These are phyloP conservation scores for Cucumis melo DNA, from an alignment of 306 rosid genomes.

Conservation along the genomic window DNA sequence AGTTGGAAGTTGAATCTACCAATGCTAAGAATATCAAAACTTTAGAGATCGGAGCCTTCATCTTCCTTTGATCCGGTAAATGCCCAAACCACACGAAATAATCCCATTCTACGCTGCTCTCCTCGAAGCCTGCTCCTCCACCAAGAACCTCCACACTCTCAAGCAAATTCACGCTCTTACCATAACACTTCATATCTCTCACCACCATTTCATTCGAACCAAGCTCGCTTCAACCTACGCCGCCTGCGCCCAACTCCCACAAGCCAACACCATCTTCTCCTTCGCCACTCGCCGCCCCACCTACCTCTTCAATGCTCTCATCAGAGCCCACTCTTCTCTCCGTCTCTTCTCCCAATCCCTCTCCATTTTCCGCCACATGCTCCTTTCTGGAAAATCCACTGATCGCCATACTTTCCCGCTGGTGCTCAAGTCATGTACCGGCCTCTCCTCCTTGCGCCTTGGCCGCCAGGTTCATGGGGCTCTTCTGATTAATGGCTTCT, in stretches of 20 bases:
- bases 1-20: too few species aligned
- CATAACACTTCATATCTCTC: conserved; percentile 27
- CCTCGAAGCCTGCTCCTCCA: too few species aligned
- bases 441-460: conserved; percentile 23
- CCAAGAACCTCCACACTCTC: too few species aligned
- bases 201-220: conserved; percentile 34
- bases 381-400: conserved; percentile 16
- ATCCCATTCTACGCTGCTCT: too few species aligned
- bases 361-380: conserved; percentile 33
- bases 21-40: too few species aligned
- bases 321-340: conserved; percentile 43
- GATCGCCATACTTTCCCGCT: conserved; percentile 37
- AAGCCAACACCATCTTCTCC: conserved; percentile 38
- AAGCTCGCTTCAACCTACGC: conserved; percentile 53
- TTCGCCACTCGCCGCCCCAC: conserved; percentile 47
- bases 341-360: conserved; percentile 35
- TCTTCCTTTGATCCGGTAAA: too few species aligned
- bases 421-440: conserved; percentile 50
- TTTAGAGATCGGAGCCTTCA: too few species aligned
- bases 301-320: conserved; percentile 51
- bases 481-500: conserved; percentile 36
- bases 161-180: neutral
- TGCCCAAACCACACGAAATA: too few species aligned
- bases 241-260: conserved; percentile 33
- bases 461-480: conserved; percentile 55